phyloP scores from a whole-genome alignment of 352 stramenopile species.

The Globisporangium canariense region DNA sequence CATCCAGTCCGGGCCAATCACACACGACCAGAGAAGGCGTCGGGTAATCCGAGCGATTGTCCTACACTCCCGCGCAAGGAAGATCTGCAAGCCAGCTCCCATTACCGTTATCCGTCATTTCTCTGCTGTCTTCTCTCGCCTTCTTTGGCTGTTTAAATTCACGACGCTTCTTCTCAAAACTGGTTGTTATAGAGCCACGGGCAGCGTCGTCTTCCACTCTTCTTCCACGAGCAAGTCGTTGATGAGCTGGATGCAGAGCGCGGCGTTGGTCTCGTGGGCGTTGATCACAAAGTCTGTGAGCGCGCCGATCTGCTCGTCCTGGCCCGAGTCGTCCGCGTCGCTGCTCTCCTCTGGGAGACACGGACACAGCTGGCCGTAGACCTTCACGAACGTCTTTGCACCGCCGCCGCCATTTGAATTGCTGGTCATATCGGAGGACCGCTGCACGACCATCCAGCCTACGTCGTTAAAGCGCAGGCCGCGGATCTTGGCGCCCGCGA shows the following conservation, averaged over 20 bases:
- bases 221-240: slow-evolving; percentile 39
- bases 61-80: neutral
- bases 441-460: slow-evolving; percentile 25
- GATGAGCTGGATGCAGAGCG: slow-evolving; percentile 27
- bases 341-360: slow-evolving; percentile 7
- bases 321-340: slow-evolving; percentile 21
- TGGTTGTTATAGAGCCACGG: slow-evolving; percentile 6
- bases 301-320: slow-evolving; percentile 31
- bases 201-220: slow-evolving; percentile 33
- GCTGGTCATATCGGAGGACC: slow-evolving; percentile 1
- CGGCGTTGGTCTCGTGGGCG: slow-evolving; percentile 29
- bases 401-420: neutral
- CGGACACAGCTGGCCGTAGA: slow-evolving; percentile 11
- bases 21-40: neutral
- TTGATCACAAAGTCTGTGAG: slow-evolving; percentile 40
- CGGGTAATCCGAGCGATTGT: neutral
- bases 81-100: neutral
- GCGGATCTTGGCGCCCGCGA: slow-evolving; percentile 29
- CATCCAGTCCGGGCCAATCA: neutral
- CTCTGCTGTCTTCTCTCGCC: neutral
- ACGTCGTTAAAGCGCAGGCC: slow-evolving; percentile 32
- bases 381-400: slow-evolving; percentile 10
- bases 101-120: neutral
- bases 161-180: neutral
- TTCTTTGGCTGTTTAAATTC: neutral